Evolutionary conservation across 306 rosid species (phyloP), one percentile per base, ranked within the genome.

Genomic region (Carpinus fangiana): DNA sequence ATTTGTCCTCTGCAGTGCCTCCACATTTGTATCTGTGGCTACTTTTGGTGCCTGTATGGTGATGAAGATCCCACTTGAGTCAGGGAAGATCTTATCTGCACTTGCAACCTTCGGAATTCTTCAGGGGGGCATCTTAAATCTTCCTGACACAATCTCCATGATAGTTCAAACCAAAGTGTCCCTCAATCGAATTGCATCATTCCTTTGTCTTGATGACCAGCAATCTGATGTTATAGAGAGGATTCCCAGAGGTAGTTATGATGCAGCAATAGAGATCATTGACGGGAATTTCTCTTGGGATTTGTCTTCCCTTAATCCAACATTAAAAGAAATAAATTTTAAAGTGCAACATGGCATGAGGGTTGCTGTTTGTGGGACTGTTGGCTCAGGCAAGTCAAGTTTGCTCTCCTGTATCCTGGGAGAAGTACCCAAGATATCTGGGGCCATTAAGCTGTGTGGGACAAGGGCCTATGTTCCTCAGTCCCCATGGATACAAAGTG

Each of bases 331-430:
- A 0, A 64, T 64, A 31, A 64, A 34, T 34, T 16, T 64, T 0
- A 7, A 64, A 64, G 12, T 64, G 70, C 10, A 21, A 26, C 12
- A 10, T 1, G 59, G 68, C 12, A 57, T 74, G 69, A 41, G 56
- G 51, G 41, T 41, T 20, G 69, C 72, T 45, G 8, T 61, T 64
- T 66, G 66, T 20, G 55, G 80, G 23, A 51, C 64, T 66, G 73
- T 76, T 51, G 73, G 73, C 23, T 64, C 79, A 26, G 72, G 79
- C 8, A 64, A 76, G 79, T 76, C 73, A 31, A 76, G 79, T 56
- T 51, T 76, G 36, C 79, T 76, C 13, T 64, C 70, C 9, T 64
- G 70, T 64, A 64, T 64, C 1, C 45, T 64, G 2, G 70, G 70
- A 64, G 70, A 64, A 16, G 70, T 64, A 6, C 21, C 70, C 70